Conservation (phyloP, 2,329 filamentous ascomycete species). For the Coniochaeta sp. region DNA sequence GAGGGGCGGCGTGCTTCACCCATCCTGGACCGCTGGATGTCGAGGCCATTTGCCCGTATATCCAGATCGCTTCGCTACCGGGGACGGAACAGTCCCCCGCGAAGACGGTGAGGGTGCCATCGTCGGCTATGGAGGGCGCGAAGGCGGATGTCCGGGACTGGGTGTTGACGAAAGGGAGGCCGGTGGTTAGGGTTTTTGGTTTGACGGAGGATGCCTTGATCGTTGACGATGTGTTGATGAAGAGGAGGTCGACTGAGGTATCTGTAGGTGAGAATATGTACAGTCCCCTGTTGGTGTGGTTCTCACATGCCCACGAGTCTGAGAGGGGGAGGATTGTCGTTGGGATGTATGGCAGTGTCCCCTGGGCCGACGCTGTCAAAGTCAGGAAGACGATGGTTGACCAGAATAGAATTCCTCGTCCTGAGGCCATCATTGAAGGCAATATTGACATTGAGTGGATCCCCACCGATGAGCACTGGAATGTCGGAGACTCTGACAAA, state of each 20-base stretch:
- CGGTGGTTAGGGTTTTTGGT: conserved; percentile 43
- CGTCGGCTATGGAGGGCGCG: conserved; percentile 57
- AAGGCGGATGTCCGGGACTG: conserved; percentile 47
- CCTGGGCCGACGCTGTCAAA: conserved; percentile 27
- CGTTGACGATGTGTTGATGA: conserved; percentile 57
- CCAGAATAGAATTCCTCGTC: neutral
- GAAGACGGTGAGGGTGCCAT: conserved; percentile 67
- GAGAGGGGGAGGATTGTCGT: conserved; percentile 59
- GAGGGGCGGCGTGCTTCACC: conserved; percentile 5
- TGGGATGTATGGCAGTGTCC: conserved; percentile 69
- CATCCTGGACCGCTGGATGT: neutral
- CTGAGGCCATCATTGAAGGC: neutral
- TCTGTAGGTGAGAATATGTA: conserved; percentile 63
- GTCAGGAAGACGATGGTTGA: neutral
- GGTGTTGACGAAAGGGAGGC: conserved; percentile 58
- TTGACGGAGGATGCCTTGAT: conserved; percentile 39
- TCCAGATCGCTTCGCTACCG: conserved; percentile 57
- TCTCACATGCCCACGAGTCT: conserved; percentile 28
- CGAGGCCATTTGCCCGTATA: conserved; percentile 31
- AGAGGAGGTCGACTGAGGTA: conserved; percentile 45
- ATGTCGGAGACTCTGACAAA: neutral
- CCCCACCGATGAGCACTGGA: too few relatives aligned
- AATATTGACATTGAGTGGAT: neutral
- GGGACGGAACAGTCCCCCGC: conserved; percentile 62
- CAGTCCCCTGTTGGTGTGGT: conserved; percentile 38